Evolutionary conservation across 805 yeast species (phyloP).

Genomic region (Grigorovia humatica): DNA sequence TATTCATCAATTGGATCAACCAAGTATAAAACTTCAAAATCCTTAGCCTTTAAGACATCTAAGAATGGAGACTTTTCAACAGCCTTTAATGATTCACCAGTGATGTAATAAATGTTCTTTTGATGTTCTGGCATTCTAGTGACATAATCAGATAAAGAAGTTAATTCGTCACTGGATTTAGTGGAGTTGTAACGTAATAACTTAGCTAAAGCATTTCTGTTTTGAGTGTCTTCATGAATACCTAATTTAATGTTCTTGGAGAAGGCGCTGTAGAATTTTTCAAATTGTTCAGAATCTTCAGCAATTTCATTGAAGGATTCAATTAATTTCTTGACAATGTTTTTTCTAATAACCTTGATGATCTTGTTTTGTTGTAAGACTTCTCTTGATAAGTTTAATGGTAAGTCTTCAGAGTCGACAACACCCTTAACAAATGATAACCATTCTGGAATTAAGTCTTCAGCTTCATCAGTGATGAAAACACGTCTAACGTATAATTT

Average conservation of each 20-base stretch:
- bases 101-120: slow-evolving; percentile 97
- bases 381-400: slow-evolving; percentile 99
- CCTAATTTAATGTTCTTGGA: slow-evolving; percentile 97
- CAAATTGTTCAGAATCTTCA: slow-evolving; percentile 97
- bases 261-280: slow-evolving; percentile 96
- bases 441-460: slow-evolving; percentile 99
- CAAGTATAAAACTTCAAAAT: slow-evolving; percentile 94
- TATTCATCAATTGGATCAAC: slow-evolving; percentile 99
- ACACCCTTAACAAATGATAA: slow-evolving; percentile 95
- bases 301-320: slow-evolving; percentile 99
- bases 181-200: slow-evolving; percentile 95
- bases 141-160: slow-evolving; percentile 93
- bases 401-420: slow-evolving; percentile 98
- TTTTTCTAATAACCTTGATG: slow-evolving; percentile 97
- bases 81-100: slow-evolving; percentile 97
- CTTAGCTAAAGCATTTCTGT: slow-evolving; percentile 93
- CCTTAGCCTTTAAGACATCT: slow-evolving; percentile 96
- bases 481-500: slow-evolving; percentile 98
- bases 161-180: slow-evolving; percentile 85
- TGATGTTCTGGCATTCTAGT: slow-evolving; percentile 99
- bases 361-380: slow-evolving; percentile 99
- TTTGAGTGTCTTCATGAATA: slow-evolving; percentile 97
- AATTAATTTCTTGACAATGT: slow-evolving; percentile 94
- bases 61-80: slow-evolving; percentile 99
- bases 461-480: slow-evolving; percentile 98